A percentile compares a stretch with the other conserved stretches of the same genome.
Evolutionary conservation across 495 filamentous ascomycete genomes (phyloP).

Genomic region (Penicillium egyptiacum): DNA sequence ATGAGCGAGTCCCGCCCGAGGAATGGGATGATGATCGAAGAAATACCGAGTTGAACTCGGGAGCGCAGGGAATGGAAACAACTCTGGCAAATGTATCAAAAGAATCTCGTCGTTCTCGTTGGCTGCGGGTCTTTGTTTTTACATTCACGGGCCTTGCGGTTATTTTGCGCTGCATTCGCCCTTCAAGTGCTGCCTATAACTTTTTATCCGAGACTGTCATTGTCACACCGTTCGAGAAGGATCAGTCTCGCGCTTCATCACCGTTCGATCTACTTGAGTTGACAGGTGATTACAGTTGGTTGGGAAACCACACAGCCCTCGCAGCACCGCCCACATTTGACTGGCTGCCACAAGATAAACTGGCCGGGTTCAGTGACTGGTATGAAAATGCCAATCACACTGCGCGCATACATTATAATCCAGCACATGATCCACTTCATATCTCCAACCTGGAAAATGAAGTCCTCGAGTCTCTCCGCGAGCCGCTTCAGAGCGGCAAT

Average conservation of each 20-base stretch:
- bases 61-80: neutral
- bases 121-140: constrained; percentile 13
- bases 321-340: constrained; percentile 18
- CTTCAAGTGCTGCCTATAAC: constrained; percentile 17
- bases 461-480: constrained; percentile 29
- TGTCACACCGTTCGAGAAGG: constrained; percentile 21
- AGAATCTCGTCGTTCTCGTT: neutral
- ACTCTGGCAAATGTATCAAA: too few relatives aligned
- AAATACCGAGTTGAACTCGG: constrained; percentile 11
- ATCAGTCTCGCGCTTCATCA: constrained; percentile 7
- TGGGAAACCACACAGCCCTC: constrained; percentile 28
- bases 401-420: constrained; percentile 33
- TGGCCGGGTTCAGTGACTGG: constrained; percentile 32
- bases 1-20: constrained; percentile 19
- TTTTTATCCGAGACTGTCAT: constrained; percentile 27
- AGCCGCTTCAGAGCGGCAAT: constrained; percentile 29
- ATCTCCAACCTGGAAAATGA: constrained; percentile 42
- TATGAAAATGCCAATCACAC: constrained; percentile 15
- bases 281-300: constrained; percentile 25
- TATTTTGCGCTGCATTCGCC: constrained; percentile 19
- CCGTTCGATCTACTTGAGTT: constrained; percentile 16
- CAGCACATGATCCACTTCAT: constrained; percentile 37
- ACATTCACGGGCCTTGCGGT: constrained; percentile 3
- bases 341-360: constrained; percentile 26
- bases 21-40: constrained; percentile 23